phyloP scores from a whole-genome alignment of 805 yeast species.

The Ogataea sp. region DNA sequence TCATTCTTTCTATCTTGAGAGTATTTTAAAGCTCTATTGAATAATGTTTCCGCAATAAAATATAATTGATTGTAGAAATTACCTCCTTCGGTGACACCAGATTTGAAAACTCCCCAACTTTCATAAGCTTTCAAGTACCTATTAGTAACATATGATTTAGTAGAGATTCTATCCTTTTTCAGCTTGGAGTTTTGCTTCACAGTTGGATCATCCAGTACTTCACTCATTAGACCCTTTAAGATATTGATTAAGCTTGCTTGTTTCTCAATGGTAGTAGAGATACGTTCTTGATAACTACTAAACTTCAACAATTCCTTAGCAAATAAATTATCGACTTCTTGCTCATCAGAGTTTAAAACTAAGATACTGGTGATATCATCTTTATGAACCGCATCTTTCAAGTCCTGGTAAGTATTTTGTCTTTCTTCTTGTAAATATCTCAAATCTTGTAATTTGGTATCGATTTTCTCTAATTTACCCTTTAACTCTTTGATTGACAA shows the following conservation, averaged over 20 bases:
- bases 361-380: conserved; percentile 82
- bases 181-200: conserved; percentile 35
- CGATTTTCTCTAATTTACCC: conserved; percentile 39
- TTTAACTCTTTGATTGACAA: conserved; percentile 12
- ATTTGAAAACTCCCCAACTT: conserved; percentile 48
- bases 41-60: conserved; percentile 23
- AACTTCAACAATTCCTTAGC: conserved; percentile 72
- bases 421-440: conserved; percentile 60
- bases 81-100: conserved; percentile 54
- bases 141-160: conserved; percentile 28
- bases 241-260: conserved; percentile 43
- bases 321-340: conserved; percentile 42
- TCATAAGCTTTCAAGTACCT: conserved; percentile 42
- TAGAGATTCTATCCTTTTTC: conserved; percentile 31
- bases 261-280: conserved; percentile 59
- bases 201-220: conserved; percentile 38
- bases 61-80: conserved; percentile 52
- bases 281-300: conserved; percentile 53
- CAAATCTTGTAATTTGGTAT: conserved; percentile 52
- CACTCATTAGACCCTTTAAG: conserved; percentile 35
- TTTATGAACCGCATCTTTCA: conserved; percentile 61
- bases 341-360: conserved; percentile 45
- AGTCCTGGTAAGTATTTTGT: conserved; percentile 45
- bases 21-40: conserved; percentile 18
- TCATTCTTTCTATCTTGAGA: conserved; percentile 20